Evolutionary conservation across 2,329 filamentous ascomycete genomes (phyloP), one percentile per base, ranked within the genome.

Genomic region (Fusarium denticulatum): DNA sequence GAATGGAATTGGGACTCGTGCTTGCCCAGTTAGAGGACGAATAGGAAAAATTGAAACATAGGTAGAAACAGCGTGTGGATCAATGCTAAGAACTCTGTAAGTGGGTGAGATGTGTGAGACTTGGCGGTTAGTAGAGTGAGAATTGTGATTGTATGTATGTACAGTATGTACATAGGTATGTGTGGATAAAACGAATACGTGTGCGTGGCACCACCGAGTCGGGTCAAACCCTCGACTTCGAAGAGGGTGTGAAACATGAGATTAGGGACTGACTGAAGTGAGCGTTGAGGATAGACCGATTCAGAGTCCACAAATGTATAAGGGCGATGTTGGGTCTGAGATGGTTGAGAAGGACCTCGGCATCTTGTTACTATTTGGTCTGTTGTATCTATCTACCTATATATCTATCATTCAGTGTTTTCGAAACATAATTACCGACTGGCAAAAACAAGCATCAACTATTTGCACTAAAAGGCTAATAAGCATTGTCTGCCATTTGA

Each of bases 231-330:
- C 59, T 63, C 37, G 47, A 36, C 34, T 42, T 50, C 18, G 60
- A 69, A 55, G 60, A 62, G 66, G 69, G 72, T 74, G 69, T 68
- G 73, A 71, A 76, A 72, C 59, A 57, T 60, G 60, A 52, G 56
- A 39, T 69, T 63, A n/a, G 16, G 24, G 45, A 49, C 30, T 28
- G 45, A 49, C 24, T 24, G 46, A 57, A 61, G 34, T 34, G 49
- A 53, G 53, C 50, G 58, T 47, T 26, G 49, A 70, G 40, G 50
- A 66, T 73, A 56, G 46, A 61, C 56, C 65, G 60, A 70, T 58
- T 66, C 49, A 64, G 49, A 65, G 50, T 37, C 32, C n/a, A 52
- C 40, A 30, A 26, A 26, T n/a, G 32, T 53, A 30, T 52, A 53
- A 26, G 61, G 60, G 60, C 55, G 37, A 30, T 47, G 30, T 24